A percentile compares a stretch with the other conserved stretches of the same genome.
Conservation (phyloP, 441 rosid genomes). For the Erodium chrysanthum region DNA sequence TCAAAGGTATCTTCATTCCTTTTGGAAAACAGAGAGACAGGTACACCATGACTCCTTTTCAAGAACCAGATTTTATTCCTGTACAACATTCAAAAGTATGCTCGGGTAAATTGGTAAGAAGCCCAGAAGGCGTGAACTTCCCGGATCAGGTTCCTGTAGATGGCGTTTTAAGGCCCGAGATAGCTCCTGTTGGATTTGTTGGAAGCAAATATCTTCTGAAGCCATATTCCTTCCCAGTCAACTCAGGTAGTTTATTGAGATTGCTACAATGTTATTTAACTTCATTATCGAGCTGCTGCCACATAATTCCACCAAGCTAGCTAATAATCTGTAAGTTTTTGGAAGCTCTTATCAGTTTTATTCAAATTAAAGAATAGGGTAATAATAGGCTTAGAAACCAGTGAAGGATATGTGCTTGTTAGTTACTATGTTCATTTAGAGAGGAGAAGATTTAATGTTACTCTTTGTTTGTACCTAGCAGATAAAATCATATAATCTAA, state of each 20-base stretch:
- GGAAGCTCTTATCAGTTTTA: background rate
- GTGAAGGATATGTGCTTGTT: no score
- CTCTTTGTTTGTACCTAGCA: no score
- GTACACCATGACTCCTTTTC: constrained; percentile 16
- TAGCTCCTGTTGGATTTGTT: constrained; percentile 27
- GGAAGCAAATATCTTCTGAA: constrained; percentile 29
- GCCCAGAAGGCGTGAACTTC: constrained; percentile 20
- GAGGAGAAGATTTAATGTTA: no score
- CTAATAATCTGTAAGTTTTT: background rate
- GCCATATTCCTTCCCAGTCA: constrained; percentile 36
- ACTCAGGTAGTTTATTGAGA: constrained; percentile 30
- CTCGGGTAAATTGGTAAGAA: constrained; percentile 26
- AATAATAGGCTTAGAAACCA: no score
- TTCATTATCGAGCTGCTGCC: background rate
- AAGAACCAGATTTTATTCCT: constrained; percentile 26
- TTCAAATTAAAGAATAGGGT: background rate
- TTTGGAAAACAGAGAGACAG: constrained; percentile 22
- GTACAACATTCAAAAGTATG: constrained; percentile 29
- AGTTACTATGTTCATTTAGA: no score
- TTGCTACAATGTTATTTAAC: background rate
- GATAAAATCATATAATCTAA: no score
- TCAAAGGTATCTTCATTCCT: background rate
- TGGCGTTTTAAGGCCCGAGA: constrained; percentile 26
- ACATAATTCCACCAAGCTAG: background rate
- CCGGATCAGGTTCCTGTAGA: constrained; percentile 32